phyloP scores from a whole-genome alignment of 257 asterid species.

The Pogostemon cablin region DNA sequence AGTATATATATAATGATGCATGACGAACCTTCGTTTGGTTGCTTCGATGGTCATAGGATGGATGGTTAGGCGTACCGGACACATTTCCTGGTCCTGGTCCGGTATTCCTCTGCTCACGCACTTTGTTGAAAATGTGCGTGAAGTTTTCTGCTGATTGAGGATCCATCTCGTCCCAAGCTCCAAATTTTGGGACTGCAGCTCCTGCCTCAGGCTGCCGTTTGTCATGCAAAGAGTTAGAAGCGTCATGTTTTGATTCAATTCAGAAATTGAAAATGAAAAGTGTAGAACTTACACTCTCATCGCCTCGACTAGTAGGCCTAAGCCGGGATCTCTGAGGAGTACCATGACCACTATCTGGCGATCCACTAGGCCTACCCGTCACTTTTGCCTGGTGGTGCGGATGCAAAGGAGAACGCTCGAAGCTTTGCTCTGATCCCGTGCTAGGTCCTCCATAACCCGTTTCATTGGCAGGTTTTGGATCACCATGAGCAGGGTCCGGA shows the following conservation, averaged over 20 bases:
- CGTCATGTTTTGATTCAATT: background rate
- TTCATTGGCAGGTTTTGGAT: conserved; percentile 43
- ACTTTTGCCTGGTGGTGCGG: conserved; percentile 46
- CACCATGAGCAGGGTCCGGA: conserved; percentile 42
- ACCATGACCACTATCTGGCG: conserved; percentile 65
- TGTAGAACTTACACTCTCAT: conserved; percentile 65
- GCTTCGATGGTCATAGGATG: conserved; percentile 36
- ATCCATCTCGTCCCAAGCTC: conserved; percentile 78
- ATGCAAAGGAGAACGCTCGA: conserved; percentile 74
- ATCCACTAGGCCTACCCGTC: conserved; percentile 48
- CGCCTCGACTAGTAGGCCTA: conserved; percentile 47
- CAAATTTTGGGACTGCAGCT: conserved; percentile 85
- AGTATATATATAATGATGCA: background rate
- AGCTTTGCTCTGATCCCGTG: conserved; percentile 64
- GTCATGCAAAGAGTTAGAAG: conserved; percentile 6
- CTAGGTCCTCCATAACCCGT: conserved; percentile 47
- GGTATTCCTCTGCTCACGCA: conserved; percentile 56
- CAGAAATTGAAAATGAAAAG: background rate
- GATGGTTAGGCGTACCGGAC: conserved; percentile 49
- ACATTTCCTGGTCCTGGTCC: conserved; percentile 48
- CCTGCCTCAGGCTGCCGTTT: conserved; percentile 67
- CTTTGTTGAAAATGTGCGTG: conserved; percentile 68
- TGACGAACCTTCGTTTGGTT: conserved; percentile 47
- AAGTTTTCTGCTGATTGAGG: conserved; percentile 79
- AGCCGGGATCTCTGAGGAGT: conserved; percentile 53